A percentile compares a stretch with the other conserved stretches of the same genome.
These are phyloP conservation scores for Dryadomyces sulphureus DNA, from an alignment of 2,329 filamentous ascomycete genomes.

Conservation along the genomic window DNA sequence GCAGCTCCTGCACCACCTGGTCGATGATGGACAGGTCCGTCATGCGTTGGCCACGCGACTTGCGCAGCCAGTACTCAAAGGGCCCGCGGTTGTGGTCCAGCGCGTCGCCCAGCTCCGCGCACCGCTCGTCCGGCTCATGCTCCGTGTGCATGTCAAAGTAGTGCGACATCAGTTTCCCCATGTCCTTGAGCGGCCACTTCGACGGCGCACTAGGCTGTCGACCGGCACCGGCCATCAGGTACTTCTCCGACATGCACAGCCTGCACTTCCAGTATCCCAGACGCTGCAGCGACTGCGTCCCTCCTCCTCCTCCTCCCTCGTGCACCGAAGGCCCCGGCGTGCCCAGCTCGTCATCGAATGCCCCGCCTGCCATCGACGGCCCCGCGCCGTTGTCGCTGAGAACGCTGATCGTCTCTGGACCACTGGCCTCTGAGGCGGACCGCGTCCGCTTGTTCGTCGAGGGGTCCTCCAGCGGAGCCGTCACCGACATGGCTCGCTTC, in stretches of 20 bases:
- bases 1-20: conserved; percentile 20
- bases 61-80: conserved; percentile 31
- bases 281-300: conserved; percentile 19
- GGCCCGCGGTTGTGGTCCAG: conserved; percentile 27
- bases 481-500: background rate
- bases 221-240: conserved; percentile 22
- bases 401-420: conserved; percentile 8
- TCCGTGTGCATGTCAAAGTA: conserved; percentile 30
- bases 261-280: conserved; percentile 32
- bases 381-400: background rate
- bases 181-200: conserved; percentile 31
- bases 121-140: conserved; percentile 26
- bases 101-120: conserved; percentile 26
- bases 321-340: conserved; percentile 2
- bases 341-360: background rate
- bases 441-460: conserved; percentile 2
- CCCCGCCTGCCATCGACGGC: background rate
- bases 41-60: conserved; percentile 23
- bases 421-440: conserved; percentile 5
- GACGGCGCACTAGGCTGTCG: conserved; percentile 27
- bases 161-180: conserved; percentile 31
- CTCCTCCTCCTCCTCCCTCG: conserved; percentile 5
- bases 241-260: conserved; percentile 27
- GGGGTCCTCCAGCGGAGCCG: background rate
- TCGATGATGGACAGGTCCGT: conserved; percentile 20